Conservation (phyloP, 1,284 basidiomycete species). For the Trametes sp. region DNA sequence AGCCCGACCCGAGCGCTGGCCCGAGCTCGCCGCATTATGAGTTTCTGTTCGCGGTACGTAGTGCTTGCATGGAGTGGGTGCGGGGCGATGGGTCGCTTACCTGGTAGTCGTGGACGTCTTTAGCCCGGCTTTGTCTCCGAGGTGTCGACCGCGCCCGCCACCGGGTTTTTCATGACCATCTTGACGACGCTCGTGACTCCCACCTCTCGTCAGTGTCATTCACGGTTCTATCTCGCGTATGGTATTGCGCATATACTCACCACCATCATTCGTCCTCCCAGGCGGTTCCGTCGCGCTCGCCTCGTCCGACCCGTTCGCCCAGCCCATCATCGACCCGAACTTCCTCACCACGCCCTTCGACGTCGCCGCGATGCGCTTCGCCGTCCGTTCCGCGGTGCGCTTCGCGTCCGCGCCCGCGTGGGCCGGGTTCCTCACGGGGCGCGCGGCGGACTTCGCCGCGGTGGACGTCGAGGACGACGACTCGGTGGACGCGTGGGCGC, state of each 20-base stretch:
- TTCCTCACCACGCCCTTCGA: conserved; percentile 32
- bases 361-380: conserved; percentile 23
- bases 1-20: conserved; percentile 30
- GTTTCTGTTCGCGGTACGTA: conserved; percentile 28
- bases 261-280: conserved; percentile 2
- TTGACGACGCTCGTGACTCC: conserved; percentile 42
- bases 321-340: conserved; percentile 35
- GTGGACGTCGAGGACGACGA: conserved; percentile 28
- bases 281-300: conserved; percentile 37
- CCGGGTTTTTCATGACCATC: conserved; percentile 42
- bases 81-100: no score
- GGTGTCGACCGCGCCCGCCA: conserved; percentile 28
- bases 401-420: conserved; percentile 31
- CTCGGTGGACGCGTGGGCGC: conserved; percentile 28
- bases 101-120: neutral
- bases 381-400: conserved; percentile 17
- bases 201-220: conserved; percentile 43
- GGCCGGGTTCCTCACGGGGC: conserved; percentile 28
- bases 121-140: conserved; percentile 16
- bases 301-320: conserved; percentile 33
- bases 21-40: conserved; percentile 30
- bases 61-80: no score
- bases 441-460: conserved; percentile 16
- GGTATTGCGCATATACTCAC: neutral
- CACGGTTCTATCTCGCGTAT: neutral